Conservation (phyloP, 441 rosid species). For the Jatropha podagrica region DNA sequence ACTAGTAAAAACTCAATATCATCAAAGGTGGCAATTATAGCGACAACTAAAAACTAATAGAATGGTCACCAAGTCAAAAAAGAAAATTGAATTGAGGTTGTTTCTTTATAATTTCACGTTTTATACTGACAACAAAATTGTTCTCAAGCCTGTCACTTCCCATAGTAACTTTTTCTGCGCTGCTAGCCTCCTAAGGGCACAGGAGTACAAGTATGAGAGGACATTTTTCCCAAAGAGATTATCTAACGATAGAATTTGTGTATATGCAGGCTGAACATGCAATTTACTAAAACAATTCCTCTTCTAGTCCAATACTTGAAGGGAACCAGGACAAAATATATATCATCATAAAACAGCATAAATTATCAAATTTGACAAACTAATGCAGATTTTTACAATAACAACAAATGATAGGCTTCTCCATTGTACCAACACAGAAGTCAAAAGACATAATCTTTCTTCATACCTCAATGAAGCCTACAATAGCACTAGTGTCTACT, state of each 20-base stretch:
- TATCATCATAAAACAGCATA: background rate
- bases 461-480: slow-evolving; percentile 54
- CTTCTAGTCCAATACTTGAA: slow-evolving; percentile 1
- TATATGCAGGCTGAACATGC: background rate
- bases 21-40: background rate
- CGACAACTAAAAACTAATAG: background rate
- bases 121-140: background rate
- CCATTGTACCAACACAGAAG: background rate
- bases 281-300: background rate
- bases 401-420: slow-evolving; percentile 10
- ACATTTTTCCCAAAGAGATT: slow-evolving; percentile 7
- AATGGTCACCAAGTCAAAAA: background rate
- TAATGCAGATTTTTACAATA: background rate
- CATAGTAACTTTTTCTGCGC: background rate
- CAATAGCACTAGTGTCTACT: slow-evolving; percentile 45
- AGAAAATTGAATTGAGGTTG: background rate
- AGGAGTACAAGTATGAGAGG: background rate
- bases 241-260: background rate
- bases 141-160: background rate
- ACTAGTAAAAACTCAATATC: background rate
- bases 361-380: slow-evolving; percentile 4
- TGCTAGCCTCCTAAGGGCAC: background rate
- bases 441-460: slow-evolving; percentile 9
- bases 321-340: background rate
- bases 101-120: background rate